Evolutionary conservation across 1,284 basidiomycete genomes (phyloP), one percentile per base, ranked within the genome.

Genomic region (Cryptococcus sp.): DNA sequence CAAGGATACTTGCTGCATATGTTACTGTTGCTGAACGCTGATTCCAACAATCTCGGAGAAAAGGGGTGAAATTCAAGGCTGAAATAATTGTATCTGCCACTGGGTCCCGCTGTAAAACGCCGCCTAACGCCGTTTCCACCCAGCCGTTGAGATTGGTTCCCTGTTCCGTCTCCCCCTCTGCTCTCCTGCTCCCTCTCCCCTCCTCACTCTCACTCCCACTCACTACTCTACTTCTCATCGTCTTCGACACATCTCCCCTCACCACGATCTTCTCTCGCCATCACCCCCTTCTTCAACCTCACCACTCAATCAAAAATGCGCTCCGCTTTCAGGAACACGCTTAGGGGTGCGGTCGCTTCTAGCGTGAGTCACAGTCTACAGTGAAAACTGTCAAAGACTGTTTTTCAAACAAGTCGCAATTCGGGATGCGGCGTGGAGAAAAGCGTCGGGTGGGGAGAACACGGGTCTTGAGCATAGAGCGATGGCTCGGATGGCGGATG

Each of bases 271-370:
- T 53, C 60, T 56, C 56, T 57, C 53, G 56, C 50, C 54, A 52
- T 42, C 55, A 48, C 60, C 46, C 47, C 53, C 57, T 60, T 61
- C 57, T 46, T 40, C 38, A 35, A 50, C 25, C 52, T 54, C 54
- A 59, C 52, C 56, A 61, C 62, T 64, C 59, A 61, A 31, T 20
- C 47, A 41, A 50, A 63, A 56, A 93, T 94, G 91, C 90, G 93
- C 82, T 86, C 89, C 82, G 89, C 89, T 79, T 83, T 93, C 82
- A 86, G 88, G 83, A 62, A 55, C 48, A 56, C 60, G 22, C 56
- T 74, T 54, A 64, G 74, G 59, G 64, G 66, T 44, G 72, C 73
- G 55, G 74, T 71, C 65, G 66, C 68, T 54, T 57, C 59, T 17
- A 69, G 62, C 60, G 70, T 72, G 53, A 70, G 70, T 72, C 13